phyloP scores from a whole-genome alignment of 1,284 basidiomycete species.

The Apiotrichum mycotoxinovorans region DNA sequence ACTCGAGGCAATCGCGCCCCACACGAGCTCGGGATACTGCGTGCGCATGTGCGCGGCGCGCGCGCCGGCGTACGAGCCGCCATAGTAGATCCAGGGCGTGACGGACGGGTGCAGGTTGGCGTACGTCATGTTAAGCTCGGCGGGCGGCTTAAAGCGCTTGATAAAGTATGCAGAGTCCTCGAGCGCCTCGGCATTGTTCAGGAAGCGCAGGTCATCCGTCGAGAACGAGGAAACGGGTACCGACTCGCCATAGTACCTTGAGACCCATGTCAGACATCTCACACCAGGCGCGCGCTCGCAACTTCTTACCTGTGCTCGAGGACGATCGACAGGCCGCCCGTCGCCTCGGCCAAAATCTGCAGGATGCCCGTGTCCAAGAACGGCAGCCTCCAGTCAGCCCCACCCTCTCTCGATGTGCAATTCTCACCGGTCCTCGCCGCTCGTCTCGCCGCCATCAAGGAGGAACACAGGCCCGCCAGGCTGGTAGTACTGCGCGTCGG shows the following conservation, averaged over 20 bases:
- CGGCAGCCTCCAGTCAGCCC: constrained; percentile 34
- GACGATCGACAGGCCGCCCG: constrained; percentile 76
- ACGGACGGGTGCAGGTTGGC: constrained; percentile 49
- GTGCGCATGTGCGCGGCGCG: constrained; percentile 88
- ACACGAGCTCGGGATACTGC: constrained; percentile 70
- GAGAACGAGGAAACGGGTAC: constrained; percentile 64
- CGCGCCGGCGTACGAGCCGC: constrained; percentile 78
- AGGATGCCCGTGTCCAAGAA: constrained; percentile 64
- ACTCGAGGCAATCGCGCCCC: constrained; percentile 85
- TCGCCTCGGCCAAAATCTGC: constrained; percentile 76
- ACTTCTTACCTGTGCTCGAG: constrained; percentile 84
- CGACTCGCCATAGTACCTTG: constrained; percentile 60
- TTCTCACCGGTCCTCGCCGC: constrained; percentile 42
- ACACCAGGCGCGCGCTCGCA: too few species aligned
- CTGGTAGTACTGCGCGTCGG: constrained; percentile 77
- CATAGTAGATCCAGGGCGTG: constrained; percentile 92
- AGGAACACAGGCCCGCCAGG: constrained; percentile 72
- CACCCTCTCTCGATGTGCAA: too few species aligned
- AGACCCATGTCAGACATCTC: background rate
- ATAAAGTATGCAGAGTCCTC: constrained; percentile 93
- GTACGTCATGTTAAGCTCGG: constrained; percentile 61
- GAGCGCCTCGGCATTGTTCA: constrained; percentile 82
- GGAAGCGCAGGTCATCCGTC: constrained; percentile 74
- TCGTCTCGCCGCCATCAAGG: constrained; percentile 78
- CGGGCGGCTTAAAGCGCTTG: constrained; percentile 65